Conservation (phyloP, 1,284 basidiomycete species). For the Athelia psychrophila region DNA sequence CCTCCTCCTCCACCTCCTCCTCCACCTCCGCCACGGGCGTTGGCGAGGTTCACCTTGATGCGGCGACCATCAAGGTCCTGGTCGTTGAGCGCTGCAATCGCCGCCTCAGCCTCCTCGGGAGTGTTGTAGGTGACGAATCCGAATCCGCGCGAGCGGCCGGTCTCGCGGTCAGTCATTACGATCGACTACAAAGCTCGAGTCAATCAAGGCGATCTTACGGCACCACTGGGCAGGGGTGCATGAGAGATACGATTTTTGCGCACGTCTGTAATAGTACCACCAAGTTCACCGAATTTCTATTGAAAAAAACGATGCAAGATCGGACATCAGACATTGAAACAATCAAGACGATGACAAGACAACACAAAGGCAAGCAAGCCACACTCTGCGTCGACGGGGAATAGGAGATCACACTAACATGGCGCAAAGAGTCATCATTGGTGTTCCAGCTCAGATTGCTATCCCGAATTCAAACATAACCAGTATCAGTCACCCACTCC, state of each 20-base stretch:
- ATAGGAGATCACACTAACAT: slow-evolving; percentile 66
- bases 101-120: slow-evolving; percentile 69
- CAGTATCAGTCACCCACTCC: slow-evolving; percentile 48
- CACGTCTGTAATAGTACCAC: slow-evolving; percentile 71
- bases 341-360: slow-evolving; percentile 19
- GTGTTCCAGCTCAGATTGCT: slow-evolving; percentile 94
- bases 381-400: slow-evolving; percentile 32
- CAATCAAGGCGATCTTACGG: slow-evolving; percentile 25
- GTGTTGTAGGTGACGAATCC: slow-evolving; percentile 86
- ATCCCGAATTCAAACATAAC: slow-evolving; percentile 38
- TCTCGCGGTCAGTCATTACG: slow-evolving; percentile 98
- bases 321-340: slow-evolving; percentile 26
- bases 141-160: slow-evolving; percentile 94
- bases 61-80: slow-evolving; percentile 92
- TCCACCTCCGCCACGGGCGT: slow-evolving; percentile 67
- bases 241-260: slow-evolving; percentile 51
- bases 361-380: slow-evolving; percentile 32
- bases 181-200: slow-evolving; percentile 68
- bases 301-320: slow-evolving; percentile 37
- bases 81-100: slow-evolving; percentile 84
- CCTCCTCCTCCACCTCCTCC: slow-evolving; percentile 39
- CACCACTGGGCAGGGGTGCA: slow-evolving; percentile 16
- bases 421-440: slow-evolving; percentile 83
- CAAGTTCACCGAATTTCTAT: slow-evolving; percentile 72
- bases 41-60: slow-evolving; percentile 94